phyloP scores from a whole-genome alignment of 1,284 basidiomycete genomes.

The Grifola frondosa region DNA sequence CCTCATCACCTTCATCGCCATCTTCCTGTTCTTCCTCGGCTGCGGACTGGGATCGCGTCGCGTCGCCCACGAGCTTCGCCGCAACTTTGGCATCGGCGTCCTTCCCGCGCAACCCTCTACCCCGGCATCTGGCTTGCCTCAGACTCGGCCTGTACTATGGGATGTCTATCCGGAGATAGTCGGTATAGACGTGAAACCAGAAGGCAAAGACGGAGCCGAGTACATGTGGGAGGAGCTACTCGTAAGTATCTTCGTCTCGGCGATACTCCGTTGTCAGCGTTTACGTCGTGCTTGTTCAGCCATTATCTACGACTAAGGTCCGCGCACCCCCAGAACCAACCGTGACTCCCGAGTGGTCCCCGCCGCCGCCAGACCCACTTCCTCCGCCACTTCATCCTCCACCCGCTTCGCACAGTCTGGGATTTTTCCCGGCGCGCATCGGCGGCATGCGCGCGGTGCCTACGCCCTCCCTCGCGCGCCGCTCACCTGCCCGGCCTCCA shows the following conservation, averaged over 20 bases:
- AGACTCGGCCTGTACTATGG: conserved; percentile 16
- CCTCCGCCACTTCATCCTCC: conserved; percentile 11
- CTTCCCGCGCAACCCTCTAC: too few species aligned
- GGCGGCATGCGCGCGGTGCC: not conserved
- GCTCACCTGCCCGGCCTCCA: not conserved
- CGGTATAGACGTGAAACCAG: not conserved
- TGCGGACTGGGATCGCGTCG: conserved; percentile 55
- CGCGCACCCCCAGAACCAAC: conserved; percentile 3
- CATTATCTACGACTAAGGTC: conserved; percentile 20
- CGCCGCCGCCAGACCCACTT: conserved; percentile 4
- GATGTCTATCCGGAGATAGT: conserved; percentile 17
- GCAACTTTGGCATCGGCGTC: conserved; percentile 17
- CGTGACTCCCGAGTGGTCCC: not conserved
- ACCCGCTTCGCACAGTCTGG: too few species aligned
- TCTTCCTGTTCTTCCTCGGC: conserved; percentile 56
- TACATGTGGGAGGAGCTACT: conserved; percentile 16
- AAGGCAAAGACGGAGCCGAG: not conserved
- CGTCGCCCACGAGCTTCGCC: conserved; percentile 21
- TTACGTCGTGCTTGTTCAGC: conserved; percentile 11
- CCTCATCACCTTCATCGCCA: conserved; percentile 57
- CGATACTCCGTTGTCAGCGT: not conserved
- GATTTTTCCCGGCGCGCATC: too few species aligned
- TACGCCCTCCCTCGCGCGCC: not conserved
- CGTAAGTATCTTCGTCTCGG: conserved; percentile 12
- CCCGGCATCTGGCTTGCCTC: not conserved